These are phyloP conservation scores for Fagopyrum tataricum DNA, from an alignment of 148 eudicot genomes.

Conservation along the genomic window DNA sequence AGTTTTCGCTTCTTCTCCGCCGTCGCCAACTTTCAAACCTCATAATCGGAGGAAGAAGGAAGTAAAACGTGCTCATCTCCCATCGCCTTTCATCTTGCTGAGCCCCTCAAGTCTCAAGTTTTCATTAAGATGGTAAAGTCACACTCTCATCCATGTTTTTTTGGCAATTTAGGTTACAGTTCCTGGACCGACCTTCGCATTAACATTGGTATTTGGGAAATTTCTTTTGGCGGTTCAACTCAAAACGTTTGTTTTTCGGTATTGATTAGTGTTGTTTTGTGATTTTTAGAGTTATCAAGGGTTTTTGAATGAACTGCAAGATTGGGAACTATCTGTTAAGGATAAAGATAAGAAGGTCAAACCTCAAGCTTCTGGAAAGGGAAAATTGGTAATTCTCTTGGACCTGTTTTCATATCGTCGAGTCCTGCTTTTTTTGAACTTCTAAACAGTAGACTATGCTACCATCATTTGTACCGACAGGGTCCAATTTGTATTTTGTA, in stretches of 20 bases:
- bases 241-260: neutral
- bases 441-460: neutral
- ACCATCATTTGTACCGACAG: neutral
- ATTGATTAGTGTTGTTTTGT: neutral
- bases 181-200: neutral
- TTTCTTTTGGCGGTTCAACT: neutral
- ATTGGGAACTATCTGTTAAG: conserved; percentile 58
- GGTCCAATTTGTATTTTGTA: neutral
- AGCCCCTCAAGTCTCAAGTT: neutral
- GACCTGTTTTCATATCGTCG: neutral
- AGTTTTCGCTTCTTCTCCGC: neutral
- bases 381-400: conserved; percentile 40
- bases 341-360: conserved; percentile 57
- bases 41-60: neutral
- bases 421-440: neutral
- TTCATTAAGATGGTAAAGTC: neutral
- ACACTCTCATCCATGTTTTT: neutral
- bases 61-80: neutral
- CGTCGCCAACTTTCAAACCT: neutral
- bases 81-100: neutral
- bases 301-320: conserved; percentile 69
- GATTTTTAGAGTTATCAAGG: conserved; percentile 62
- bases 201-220: neutral
- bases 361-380: conserved; percentile 33
- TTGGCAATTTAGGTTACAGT: neutral